Evolutionary conservation across 805 yeast species (phyloP), one percentile per base, ranked within the genome.

Genomic region (Wilhelminamyces savonicus): DNA sequence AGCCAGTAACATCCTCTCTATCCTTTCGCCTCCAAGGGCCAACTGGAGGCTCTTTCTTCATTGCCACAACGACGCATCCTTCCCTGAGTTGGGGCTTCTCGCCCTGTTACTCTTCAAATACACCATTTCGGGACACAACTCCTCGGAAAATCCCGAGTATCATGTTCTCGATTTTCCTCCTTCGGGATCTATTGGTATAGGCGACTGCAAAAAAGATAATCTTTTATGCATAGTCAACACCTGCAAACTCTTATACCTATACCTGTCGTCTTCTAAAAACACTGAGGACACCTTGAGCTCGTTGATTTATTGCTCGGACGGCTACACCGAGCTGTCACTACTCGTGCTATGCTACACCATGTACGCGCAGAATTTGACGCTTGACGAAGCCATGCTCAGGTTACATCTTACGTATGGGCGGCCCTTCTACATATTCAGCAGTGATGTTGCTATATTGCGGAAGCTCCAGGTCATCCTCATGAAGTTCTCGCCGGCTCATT

Each of bases 321-420:
- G 97, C 0, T 90, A 88, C 54, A 85, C 96, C 0, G 96, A 87
- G 48, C 81, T 88, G 29, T 76, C 95, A 4, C 65, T 90, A n/a
- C 54, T 88, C 23, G 72, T 76, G 1, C 59, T 85, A 21, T 72
- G 87, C 32, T 88, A 73, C 44, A 41, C 82, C 34, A 81, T 90
- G 34, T 90, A 80, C 54, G 52, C 83, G 2, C 71, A 78, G 31
- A 75, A 80, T 23, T 47, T 75, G 13, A 41, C 71, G 0, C 54
- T 84, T 9, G 77, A 81, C 16, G 78, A 80, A 23, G 88, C 87
- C 1, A 63, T 82, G 37, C 46, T 81, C 13, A 69, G 71, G 35
- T 54, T 85, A 30, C 95, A 87, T 50, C 40, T 49, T 24, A 63
- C 66, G 11, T 73, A 69, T 45, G 78, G 81, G 4, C 65, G 97